phyloP scores from a whole-genome alignment of 140 eudicot genomes.

The Anethum foeniculum region DNA sequence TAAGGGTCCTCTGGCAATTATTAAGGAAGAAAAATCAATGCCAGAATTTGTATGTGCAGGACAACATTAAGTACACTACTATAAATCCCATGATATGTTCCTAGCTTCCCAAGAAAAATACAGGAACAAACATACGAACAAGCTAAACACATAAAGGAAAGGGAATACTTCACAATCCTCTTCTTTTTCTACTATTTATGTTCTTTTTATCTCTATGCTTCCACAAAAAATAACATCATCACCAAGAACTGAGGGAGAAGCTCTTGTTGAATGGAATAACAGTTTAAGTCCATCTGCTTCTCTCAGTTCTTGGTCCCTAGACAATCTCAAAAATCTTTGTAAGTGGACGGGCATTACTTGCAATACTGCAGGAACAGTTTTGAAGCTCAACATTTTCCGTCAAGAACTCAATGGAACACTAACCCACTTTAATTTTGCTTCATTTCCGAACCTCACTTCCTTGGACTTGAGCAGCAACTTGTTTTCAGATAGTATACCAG shows the following conservation, averaged over 20 bases:
- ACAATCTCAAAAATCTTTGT: constrained; percentile 39
- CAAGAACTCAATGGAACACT: constrained; percentile 40
- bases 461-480: constrained; percentile 46
- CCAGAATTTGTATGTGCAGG: not conserved
- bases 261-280: constrained; percentile 61
- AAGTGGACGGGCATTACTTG: constrained; percentile 55
- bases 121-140: not conserved
- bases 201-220: constrained; percentile 26
- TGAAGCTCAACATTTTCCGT: constrained; percentile 27
- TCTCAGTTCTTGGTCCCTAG: constrained; percentile 49
- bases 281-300: constrained; percentile 41
- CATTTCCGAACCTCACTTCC: constrained; percentile 38
- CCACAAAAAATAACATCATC: constrained; percentile 34
- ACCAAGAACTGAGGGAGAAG: constrained; percentile 58
- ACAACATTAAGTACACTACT: not conserved
- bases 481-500: constrained; percentile 36
- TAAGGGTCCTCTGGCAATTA: too few relatives aligned
- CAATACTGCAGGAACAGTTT: constrained; percentile 23
- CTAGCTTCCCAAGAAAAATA: not conserved
- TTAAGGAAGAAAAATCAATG: too few relatives aligned
- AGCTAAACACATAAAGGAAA: not conserved
- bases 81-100: not conserved
- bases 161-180: constrained; percentile 17
- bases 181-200: constrained; percentile 10
- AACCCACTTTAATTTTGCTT: constrained; percentile 31